Conservation (phyloP, 2,329 filamentous ascomycete genomes). For the Monilinia laxa region DNA sequence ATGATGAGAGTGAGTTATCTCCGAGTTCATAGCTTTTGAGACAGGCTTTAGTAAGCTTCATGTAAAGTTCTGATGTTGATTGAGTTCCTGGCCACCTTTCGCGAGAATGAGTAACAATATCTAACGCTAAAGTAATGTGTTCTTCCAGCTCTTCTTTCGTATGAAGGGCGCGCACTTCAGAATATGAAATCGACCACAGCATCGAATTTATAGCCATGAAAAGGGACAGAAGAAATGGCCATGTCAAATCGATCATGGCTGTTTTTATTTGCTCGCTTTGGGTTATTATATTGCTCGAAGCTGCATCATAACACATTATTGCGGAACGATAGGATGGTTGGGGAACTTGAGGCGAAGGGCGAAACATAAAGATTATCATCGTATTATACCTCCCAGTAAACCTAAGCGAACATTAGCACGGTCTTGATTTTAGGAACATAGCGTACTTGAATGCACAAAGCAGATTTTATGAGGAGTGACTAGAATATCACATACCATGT, state of each 20-base stretch:
- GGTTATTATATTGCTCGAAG: constrained; percentile 77
- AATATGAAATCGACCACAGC: constrained; percentile 87
- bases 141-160: constrained; percentile 72
- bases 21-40: constrained; percentile 78
- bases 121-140: constrained; percentile 71
- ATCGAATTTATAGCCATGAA: constrained; percentile 92
- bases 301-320: constrained; percentile 77
- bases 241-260: constrained; percentile 79
- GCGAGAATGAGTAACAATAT: constrained; percentile 75
- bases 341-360: constrained; percentile 89
- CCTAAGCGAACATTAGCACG: constrained; percentile 45
- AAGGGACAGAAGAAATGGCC: constrained; percentile 86
- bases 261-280: constrained; percentile 77
- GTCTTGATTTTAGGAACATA: background rate
- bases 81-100: constrained; percentile 90
- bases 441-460: background rate
- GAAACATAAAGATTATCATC: constrained; percentile 83
- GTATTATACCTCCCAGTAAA: constrained; percentile 73
- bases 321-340: constrained; percentile 80
- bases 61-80: constrained; percentile 80
- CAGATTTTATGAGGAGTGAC: constrained; percentile 25
- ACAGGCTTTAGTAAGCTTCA: constrained; percentile 81
- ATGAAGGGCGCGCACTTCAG: constrained; percentile 74
- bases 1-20: constrained; percentile 47
- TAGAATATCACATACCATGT: constrained; percentile 60